Percentiles rank a stretch among this genome's conserved stretches.
phyloP scores from a whole-genome alignment of 2,329 filamentous ascomycete species.

The Talaromyces islandicus region DNA sequence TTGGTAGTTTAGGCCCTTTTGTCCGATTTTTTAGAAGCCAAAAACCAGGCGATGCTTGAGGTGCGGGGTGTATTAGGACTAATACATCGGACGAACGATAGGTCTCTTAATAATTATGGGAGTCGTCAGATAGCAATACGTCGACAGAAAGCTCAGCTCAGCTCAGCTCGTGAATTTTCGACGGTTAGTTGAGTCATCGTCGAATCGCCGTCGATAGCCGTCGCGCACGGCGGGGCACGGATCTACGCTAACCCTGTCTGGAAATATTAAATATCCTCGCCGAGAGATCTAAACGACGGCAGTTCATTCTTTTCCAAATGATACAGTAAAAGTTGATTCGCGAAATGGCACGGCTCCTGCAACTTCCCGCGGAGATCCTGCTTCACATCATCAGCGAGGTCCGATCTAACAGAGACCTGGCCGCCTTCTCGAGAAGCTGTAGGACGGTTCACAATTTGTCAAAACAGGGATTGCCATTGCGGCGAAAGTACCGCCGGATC shows the following conservation, averaged over 20 bases:
- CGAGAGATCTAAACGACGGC: too few species aligned
- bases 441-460: slow-evolving; percentile 11
- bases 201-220: not conserved
- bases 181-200: not conserved
- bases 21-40: too few species aligned
- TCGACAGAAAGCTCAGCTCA: too few species aligned
- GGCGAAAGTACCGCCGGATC: slow-evolving; percentile 7
- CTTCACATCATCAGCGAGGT: slow-evolving; percentile 10
- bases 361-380: slow-evolving; percentile 1
- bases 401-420: slow-evolving; percentile 12
- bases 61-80: not conserved
- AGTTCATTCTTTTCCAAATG: too few species aligned
- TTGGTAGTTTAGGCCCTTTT: too few species aligned
- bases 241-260: not conserved
- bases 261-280: not conserved
- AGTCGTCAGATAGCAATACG: too few species aligned
- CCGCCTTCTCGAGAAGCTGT: slow-evolving; percentile 12
- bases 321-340: not conserved
- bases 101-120: not conserved
- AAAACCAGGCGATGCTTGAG: too few species aligned
- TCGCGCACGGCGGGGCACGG: too few species aligned
- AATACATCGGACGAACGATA: not conserved
- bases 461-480: slow-evolving; percentile 2
- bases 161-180: not conserved
- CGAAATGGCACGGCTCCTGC: not conserved